Percentiles rank a stretch among this genome's conserved stretches.
Evolutionary conservation across 306 rosid species (phyloP).

Genomic region (Hylodesmum podocarpum): DNA sequence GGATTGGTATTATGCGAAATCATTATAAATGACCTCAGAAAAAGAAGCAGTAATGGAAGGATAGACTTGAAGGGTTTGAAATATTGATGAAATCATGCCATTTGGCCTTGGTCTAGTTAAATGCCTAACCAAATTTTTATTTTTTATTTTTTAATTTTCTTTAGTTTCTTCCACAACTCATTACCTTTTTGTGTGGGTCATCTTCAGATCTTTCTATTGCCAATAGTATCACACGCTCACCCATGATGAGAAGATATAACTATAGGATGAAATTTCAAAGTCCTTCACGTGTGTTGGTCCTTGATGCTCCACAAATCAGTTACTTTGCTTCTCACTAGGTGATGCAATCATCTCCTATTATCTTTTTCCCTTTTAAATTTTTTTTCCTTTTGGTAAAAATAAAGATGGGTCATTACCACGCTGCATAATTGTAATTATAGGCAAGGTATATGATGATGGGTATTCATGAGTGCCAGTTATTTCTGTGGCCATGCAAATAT

Average conservation of each 20-base stretch:
- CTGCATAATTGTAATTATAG: slow-evolving; percentile 94
- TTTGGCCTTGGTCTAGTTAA: neutral
- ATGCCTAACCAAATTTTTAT: slow-evolving; percentile 2
- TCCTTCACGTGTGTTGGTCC: slow-evolving; percentile 76
- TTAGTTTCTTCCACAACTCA: slow-evolving; percentile 31
- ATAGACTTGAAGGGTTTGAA: slow-evolving; percentile 39
- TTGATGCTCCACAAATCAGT: slow-evolving; percentile 48
- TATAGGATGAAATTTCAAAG: slow-evolving; percentile 48
- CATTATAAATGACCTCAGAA: slow-evolving; percentile 86
- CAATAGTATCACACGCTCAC: slow-evolving; percentile 49
- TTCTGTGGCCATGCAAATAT: slow-evolving; percentile 53
- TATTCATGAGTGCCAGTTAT: slow-evolving; percentile 76
- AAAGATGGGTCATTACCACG: slow-evolving; percentile 62
- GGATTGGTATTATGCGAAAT: slow-evolving; percentile 90
- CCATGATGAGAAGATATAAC: slow-evolving; percentile 43
- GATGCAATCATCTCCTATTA: slow-evolving; percentile 51
- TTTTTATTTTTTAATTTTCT: neutral
- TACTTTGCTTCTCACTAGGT: slow-evolving; percentile 38
- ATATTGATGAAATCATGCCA: slow-evolving; percentile 52
- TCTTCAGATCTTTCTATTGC: slow-evolving; percentile 29
- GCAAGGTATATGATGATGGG: slow-evolving; percentile 73
- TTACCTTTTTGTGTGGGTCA: slow-evolving; percentile 44
- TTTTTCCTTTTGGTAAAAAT: slow-evolving; percentile 46
- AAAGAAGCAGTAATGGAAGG: slow-evolving; percentile 21
- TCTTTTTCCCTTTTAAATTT: slow-evolving; percentile 9